phyloP scores from a whole-genome alignment of 768 basidiomycete genomes.

The Lentinula aciculospora region DNA sequence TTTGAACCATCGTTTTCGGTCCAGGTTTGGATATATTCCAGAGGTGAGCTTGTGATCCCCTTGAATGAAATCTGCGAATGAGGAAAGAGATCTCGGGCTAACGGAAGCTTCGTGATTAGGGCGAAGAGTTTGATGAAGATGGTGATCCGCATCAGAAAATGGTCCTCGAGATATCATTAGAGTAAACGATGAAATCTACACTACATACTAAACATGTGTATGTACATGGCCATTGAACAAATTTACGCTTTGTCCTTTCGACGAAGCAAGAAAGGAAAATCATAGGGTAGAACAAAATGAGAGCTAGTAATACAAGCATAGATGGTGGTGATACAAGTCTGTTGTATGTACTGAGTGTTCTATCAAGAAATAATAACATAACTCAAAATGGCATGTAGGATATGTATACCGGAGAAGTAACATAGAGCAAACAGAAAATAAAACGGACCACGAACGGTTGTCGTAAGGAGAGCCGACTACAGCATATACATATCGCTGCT shows the following conservation, averaged over 20 bases:
- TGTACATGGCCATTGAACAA: background rate
- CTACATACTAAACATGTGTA: background rate
- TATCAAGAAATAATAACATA: constrained; percentile 1
- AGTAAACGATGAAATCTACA: background rate
- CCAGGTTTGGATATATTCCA: constrained; percentile 62
- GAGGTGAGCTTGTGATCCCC: constrained; percentile 40
- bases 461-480: background rate
- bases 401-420: background rate
- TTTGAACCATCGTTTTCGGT: constrained; percentile 11
- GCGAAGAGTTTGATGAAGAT: constrained; percentile 73
- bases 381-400: background rate
- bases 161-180: constrained; percentile 46
- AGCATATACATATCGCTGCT: background rate
- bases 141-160: constrained; percentile 86
- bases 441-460: background rate
- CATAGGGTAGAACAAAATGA: background rate
- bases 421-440: background rate
- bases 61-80: constrained; percentile 2
- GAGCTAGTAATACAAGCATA: constrained; percentile 3
- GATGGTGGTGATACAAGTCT: constrained; percentile 5
- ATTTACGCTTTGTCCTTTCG: background rate
- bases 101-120: constrained; percentile 24
- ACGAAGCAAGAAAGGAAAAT: background rate
- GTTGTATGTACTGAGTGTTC: background rate
- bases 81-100: constrained; percentile 4